phyloP scores from a whole-genome alignment of 176 grass and related monocot species.

The sorghum (Sorghum bicolor) region Sorghum_bicolor_NCBIv3 NC_012871.2:70423001-70423500 shows the following conservation, averaged over 20 bases:
- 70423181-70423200: not conserved
- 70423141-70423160: not conserved
- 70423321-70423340: not conserved
- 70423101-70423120: too few relatives aligned
- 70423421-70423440: not conserved
- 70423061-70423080: too few relatives aligned
- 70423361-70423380: not conserved
- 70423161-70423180: not conserved
- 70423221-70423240: not conserved
- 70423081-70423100: too few relatives aligned
- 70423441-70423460: not conserved
- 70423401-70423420: not conserved
- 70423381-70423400: not conserved
- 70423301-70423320: not conserved
- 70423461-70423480: conserved; percentile 1
- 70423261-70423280: not conserved
- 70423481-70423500: not conserved
- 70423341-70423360: not conserved
- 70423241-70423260: not conserved
- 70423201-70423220: not conserved
- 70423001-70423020: too few relatives aligned
- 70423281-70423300: not conserved
- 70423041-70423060: too few relatives aligned
- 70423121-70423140: too few relatives aligned
- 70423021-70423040: too few relatives aligned